phyloP scores from a whole-genome alignment of 2,329 filamentous ascomycete species.

The Sporothrix curviconia region DNA sequence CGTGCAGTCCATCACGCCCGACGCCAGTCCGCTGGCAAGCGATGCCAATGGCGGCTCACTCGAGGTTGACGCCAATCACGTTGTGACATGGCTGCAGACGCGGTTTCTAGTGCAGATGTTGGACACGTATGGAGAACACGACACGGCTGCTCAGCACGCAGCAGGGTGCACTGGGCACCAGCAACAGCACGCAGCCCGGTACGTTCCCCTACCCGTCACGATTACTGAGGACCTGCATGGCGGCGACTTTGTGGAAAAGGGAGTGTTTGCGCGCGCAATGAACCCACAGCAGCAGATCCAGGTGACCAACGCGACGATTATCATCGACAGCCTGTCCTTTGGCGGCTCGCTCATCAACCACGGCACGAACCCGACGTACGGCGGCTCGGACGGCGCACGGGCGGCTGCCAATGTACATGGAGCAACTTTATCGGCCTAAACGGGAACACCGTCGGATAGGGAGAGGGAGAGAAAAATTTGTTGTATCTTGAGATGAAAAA shows the following conservation, averaged over 20 bases:
- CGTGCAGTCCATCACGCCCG: slow-evolving; percentile 52
- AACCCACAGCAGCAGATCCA: slow-evolving; percentile 37
- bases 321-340: slow-evolving; percentile 44
- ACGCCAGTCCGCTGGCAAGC: slow-evolving; percentile 30
- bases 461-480: not conserved
- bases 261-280: slow-evolving; percentile 48
- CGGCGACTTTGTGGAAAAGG: slow-evolving; percentile 46
- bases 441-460: slow-evolving; percentile 13
- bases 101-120: slow-evolving; percentile 60
- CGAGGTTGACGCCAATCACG: slow-evolving; percentile 45
- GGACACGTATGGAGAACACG: slow-evolving; percentile 47
- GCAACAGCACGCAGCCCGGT: slow-evolving; percentile 40
- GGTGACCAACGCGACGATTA: slow-evolving; percentile 35
- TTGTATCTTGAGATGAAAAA: not conserved
- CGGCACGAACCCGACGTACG: slow-evolving; percentile 39
- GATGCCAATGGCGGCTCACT: slow-evolving; percentile 51
- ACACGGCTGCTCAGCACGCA: slow-evolving; percentile 33
- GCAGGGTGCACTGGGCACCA: slow-evolving; percentile 12
- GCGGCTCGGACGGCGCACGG: slow-evolving; percentile 56
- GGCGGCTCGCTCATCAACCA: slow-evolving; percentile 49
- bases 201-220: slow-evolving; percentile 58
- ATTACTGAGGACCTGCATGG: slow-evolving; percentile 57
- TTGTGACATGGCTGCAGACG: slow-evolving; percentile 55
- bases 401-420: slow-evolving; percentile 58
- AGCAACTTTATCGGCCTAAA: slow-evolving; percentile 40